Base-by-base conservation (phyloP, 73 alveolate species). In the Tetrahymena malaccensis region DNA sequence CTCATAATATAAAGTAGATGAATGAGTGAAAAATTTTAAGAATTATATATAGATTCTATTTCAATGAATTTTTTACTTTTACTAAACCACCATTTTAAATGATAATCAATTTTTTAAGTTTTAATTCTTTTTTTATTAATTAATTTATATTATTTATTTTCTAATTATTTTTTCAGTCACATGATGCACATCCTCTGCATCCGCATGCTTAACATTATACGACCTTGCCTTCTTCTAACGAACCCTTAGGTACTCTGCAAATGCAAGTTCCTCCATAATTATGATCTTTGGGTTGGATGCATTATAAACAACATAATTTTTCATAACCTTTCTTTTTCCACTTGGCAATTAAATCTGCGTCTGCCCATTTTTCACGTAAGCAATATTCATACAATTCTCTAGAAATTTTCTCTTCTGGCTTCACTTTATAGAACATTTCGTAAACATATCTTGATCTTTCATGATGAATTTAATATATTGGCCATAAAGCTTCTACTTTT, bases 281-380 rank as follows among this genome's bases (percentile, higher is more conserved):
- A 85, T 97, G 99, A 93, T 98, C 98, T 57, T 97, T 96, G 43
- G 97, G 97, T 95, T 98, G 99, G 34, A 99, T 97, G 94, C 99
- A 99, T 97, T 97, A 96, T 94, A 99, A 96, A 95, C 99, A 99
- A 96, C 99, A 99, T 93, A 99, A 97, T 94, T 98, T 98, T 95
- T 99, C 99, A 97, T 94, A 99, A 25, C 99, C 99, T 94, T 98
- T 97, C 96, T 99, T 99, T 96, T 99, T 99, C 99, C 99, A 99
- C 97, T 99, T 99, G 43, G 99, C 99, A 19, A 99, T 99, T 94
- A 99, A 97, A 35, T 97, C 96, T 33, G 99, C 99, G 95, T 99
- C 99, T 4, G 99, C 99, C 85, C 96, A 99, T 94, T 98, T 96
- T 96, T 99, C 99, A 37, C 97, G 97, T 35, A 99, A 94, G 94